A percentile compares a stretch with the other conserved stretches of the same genome.
Evolutionary conservation across 208 protist genomes (phyloP).

Genomic region (Tritrichomonas foetus): DNA sequence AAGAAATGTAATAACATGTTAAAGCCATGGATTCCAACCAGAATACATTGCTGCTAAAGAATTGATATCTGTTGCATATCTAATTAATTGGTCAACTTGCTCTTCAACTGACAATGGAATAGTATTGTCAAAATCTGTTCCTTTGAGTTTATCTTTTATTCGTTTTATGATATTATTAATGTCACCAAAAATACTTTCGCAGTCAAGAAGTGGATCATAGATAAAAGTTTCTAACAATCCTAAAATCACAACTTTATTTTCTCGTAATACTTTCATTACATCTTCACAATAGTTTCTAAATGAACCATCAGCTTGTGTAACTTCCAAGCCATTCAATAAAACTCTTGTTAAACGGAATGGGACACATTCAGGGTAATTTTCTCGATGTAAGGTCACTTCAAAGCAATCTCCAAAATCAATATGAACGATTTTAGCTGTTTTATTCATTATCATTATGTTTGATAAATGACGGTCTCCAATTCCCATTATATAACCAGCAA

Average conservation of each 20-base stretch:
- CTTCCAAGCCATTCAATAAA: conserved; percentile 56
- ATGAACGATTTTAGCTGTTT: conserved; percentile 52
- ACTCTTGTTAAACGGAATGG: conserved; percentile 59
- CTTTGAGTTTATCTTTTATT: neutral
- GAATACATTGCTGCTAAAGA: conserved; percentile 15
- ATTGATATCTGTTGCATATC: conserved; percentile 18
- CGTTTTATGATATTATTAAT: neutral
- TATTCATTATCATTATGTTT: conserved; percentile 46
- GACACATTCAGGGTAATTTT: conserved; percentile 47
- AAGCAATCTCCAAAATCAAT: conserved; percentile 56
- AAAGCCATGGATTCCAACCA: conserved; percentile 45
- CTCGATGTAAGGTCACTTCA: conserved; percentile 44
- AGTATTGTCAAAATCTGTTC: neutral
- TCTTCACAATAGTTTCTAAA: conserved; percentile 75
- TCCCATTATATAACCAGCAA: conserved; percentile 26
- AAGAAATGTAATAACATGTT: neutral
- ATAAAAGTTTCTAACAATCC: neutral
- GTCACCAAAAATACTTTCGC: neutral
- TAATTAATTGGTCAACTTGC: neutral
- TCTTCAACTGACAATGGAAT: neutral
- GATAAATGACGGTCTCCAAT: neutral
- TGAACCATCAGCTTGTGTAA: conserved; percentile 65
- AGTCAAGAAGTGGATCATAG: neutral
- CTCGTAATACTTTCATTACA: neutral
- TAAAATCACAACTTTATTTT: neutral